phyloP scores from a whole-genome alignment of 805 yeast genomes.

The Ogataea nakhonphanomensis region DNA sequence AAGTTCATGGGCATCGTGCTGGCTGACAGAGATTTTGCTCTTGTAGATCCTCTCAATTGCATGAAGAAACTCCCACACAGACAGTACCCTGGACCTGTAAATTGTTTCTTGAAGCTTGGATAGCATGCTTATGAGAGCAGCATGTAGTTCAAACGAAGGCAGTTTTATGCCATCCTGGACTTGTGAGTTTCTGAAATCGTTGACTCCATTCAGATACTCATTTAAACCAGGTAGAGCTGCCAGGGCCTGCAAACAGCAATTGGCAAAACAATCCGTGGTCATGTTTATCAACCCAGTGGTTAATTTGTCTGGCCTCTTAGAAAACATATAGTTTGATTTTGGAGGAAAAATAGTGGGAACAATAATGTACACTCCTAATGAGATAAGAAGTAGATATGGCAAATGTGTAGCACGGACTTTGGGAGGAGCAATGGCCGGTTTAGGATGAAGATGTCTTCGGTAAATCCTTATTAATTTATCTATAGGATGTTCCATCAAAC shows the following conservation, averaged over 20 bases:
- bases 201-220: conserved; percentile 47
- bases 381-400: conserved; percentile 1
- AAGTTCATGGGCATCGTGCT: conserved; percentile 95
- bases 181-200: conserved; percentile 19
- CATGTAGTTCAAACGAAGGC: conserved; percentile 52
- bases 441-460: neutral
- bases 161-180: conserved; percentile 7
- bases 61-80: conserved; percentile 77
- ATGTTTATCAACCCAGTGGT: conserved; percentile 82
- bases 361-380: conserved; percentile 15
- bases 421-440: neutral
- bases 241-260: conserved; percentile 79
- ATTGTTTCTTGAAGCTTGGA: conserved; percentile 62
- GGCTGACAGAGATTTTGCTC: conserved; percentile 71
- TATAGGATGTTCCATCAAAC: conserved; percentile 7
- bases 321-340: conserved; percentile 15
- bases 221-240: conserved; percentile 59
- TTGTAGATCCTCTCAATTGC: conserved; percentile 70
- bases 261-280: conserved; percentile 90
- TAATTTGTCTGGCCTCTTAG: conserved; percentile 59
- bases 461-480: conserved; percentile 3
- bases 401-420: neutral
- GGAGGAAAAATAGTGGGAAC: conserved; percentile 19
- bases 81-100: conserved; percentile 47
- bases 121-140: conserved; percentile 50